Evolutionary conservation across 805 yeast genomes (phyloP).

Genomic region (Pichia occidentalis): DNA sequence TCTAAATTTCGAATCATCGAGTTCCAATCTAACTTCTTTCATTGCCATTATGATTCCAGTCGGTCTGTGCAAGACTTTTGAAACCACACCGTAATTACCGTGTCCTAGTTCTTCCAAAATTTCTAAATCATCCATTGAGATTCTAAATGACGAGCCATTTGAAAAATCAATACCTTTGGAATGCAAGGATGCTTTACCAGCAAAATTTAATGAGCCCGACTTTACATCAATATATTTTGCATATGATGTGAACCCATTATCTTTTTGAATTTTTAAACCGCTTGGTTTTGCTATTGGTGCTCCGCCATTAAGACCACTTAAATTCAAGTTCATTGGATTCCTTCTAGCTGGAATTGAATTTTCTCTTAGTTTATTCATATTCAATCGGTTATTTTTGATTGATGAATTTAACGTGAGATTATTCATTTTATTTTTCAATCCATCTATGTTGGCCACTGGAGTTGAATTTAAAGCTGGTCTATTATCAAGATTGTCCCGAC

Average conservation of each 20-base stretch:
- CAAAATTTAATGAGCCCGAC: constrained; percentile 85
- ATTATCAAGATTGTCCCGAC: background rate
- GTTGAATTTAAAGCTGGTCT: background rate
- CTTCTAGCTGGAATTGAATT: constrained; percentile 22
- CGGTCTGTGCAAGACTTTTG: constrained; percentile 88
- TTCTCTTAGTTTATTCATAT: constrained; percentile 18
- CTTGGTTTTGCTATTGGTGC: constrained; percentile 1
- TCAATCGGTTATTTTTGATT: background rate
- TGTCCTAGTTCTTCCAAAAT: constrained; percentile 85
- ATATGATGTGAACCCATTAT: constrained; percentile 74
- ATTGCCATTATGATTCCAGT: constrained; percentile 92
- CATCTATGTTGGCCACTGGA: background rate
- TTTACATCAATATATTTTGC: constrained; percentile 86
- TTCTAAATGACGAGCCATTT: constrained; percentile 80
- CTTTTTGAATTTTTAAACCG: constrained; percentile 25
- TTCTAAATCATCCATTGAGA: constrained; percentile 77
- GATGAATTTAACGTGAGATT: constrained; percentile 1
- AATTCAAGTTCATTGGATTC: constrained; percentile 12
- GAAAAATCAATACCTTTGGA: constrained; percentile 89
- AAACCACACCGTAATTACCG: constrained; percentile 95
- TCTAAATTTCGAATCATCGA: constrained; percentile 88
- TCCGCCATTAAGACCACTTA: constrained; percentile 1
- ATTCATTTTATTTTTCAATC: constrained; percentile 2
- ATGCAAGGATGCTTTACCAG: constrained; percentile 88
- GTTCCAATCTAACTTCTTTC: constrained; percentile 90